Percentiles rank a stretch among this genome's conserved stretches.
Evolutionary conservation across 139 green algal species (phyloP).

Genomic region (Chlorella sp.): DNA sequence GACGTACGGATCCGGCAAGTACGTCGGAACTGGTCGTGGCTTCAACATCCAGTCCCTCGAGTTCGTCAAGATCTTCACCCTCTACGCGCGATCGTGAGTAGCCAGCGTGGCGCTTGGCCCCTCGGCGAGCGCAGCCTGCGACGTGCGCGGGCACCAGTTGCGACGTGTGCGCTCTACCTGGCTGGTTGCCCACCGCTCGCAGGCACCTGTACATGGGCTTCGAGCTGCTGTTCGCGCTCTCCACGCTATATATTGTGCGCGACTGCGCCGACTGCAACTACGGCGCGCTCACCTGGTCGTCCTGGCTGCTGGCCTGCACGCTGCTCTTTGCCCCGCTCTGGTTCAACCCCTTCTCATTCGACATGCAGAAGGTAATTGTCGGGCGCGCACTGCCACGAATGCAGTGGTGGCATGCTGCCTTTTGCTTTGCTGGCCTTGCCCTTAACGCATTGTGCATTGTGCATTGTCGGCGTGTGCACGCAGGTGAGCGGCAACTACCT

Average conservation of each 20-base stretch:
- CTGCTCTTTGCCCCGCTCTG: constrained; percentile 39
- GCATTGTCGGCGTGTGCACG: too few species aligned
- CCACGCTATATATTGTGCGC: constrained; percentile 24
- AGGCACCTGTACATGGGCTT: constrained; percentile 41
- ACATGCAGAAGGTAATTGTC: constrained; percentile 34
- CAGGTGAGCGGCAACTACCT: constrained; percentile 22
- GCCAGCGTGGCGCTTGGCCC: too few species aligned
- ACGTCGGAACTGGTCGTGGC: constrained; percentile 35
- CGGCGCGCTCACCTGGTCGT: constrained; percentile 29
- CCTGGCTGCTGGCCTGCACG: constrained; percentile 32
- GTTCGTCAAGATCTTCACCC: constrained; percentile 38
- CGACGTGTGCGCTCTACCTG: too few species aligned
- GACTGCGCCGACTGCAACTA: constrained; percentile 27
- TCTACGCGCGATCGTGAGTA: constrained; percentile 17
- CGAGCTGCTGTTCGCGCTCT: constrained; percentile 35
- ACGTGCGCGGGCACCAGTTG: too few species aligned
- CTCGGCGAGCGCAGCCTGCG: too few species aligned
- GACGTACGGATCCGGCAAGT: constrained; percentile 31
- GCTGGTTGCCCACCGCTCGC: too few species aligned
- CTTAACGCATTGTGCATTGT: too few species aligned
- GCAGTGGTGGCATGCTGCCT: too few species aligned
- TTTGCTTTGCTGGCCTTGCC: too few species aligned
- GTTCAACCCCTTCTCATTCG: constrained; percentile 47
- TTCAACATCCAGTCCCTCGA: constrained; percentile 44
- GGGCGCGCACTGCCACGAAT: too few species aligned